phyloP scores from a whole-genome alignment of 139 green algal genomes.

The Helicosporidium sp. region DNA sequence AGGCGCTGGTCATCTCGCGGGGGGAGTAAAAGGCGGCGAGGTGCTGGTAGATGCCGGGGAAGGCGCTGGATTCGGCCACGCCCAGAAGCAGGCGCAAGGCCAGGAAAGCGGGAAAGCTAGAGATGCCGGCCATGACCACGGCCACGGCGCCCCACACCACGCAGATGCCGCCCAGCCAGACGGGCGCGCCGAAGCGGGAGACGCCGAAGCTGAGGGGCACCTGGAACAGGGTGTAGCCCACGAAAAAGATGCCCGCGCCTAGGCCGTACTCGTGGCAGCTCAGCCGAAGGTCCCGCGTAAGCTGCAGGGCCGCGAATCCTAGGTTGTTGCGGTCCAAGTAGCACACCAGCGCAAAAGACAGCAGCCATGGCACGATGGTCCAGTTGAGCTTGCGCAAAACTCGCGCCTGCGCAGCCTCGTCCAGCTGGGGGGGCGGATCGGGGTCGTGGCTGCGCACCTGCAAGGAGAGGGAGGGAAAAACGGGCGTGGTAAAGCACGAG shows the following conservation, averaged over 20 bases:
- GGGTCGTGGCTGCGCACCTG: no score
- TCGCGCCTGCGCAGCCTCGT: no score
- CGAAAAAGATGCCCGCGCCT: constrained; percentile 55
- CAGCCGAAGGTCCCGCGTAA: constrained; percentile 39
- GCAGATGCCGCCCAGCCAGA: constrained; percentile 37
- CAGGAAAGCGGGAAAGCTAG: constrained; percentile 25
- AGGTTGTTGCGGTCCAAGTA: constrained; percentile 59
- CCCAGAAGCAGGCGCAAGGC: constrained; percentile 48
- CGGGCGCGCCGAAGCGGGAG: constrained; percentile 24
- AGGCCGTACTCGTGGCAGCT: constrained; percentile 42
- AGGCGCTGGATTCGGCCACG: constrained; percentile 40
- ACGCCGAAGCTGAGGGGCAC: constrained; percentile 35
- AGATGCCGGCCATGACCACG: constrained; percentile 28
- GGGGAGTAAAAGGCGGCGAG: constrained; percentile 24
- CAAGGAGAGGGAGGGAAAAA: no score
- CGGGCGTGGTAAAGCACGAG: no score
- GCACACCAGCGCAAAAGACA: constrained; percentile 26
- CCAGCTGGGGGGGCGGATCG: no score
- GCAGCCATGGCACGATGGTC: constrained; percentile 16
- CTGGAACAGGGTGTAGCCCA: constrained; percentile 44
- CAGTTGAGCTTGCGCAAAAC: constrained; percentile 24
- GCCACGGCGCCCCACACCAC: constrained; percentile 44
- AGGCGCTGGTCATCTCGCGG: constrained; percentile 19
- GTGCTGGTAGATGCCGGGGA: constrained; percentile 39
- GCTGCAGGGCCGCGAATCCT: constrained; percentile 43